phyloP scores from a whole-genome alignment of 2,329 filamentous ascomycete genomes.

The Podosphaera fusca region DNA sequence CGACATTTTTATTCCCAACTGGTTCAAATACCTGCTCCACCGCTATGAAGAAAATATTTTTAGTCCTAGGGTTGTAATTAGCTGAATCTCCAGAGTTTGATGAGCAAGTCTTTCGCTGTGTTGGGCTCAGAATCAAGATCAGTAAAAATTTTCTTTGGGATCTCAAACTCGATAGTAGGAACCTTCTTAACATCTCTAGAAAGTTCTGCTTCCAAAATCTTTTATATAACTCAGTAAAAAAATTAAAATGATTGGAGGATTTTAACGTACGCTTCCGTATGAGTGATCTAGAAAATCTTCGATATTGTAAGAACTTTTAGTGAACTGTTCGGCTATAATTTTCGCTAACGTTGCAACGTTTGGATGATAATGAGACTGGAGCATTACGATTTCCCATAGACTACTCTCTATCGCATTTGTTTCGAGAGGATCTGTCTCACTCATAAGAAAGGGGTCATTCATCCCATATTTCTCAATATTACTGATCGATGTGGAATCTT shows the following conservation, averaged over 20 bases:
- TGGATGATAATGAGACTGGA: conserved; percentile 87
- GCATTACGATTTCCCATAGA: conserved; percentile 80
- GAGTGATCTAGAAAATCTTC: conserved; percentile 95
- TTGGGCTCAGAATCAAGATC: conserved; percentile 24
- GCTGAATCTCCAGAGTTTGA: conserved; percentile 36
- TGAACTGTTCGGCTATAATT: conserved; percentile 91
- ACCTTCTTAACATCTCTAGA: conserved; percentile 63
- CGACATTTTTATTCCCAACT: too few relatives aligned
- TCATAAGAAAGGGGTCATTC: conserved; percentile 52
- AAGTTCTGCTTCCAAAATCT: conserved; percentile 70
- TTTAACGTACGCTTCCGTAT: conserved; percentile 46
- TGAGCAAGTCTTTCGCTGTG: conserved; percentile 30
- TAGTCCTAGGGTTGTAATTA: background rate
- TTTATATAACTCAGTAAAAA: conserved; percentile 15
- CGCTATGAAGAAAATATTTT: background rate
- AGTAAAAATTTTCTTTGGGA: conserved; percentile 30
- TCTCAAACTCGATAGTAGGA: conserved; percentile 81
- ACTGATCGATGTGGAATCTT: conserved; percentile 32
- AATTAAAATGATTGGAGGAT: background rate
- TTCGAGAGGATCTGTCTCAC: conserved; percentile 61
- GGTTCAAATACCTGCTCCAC: too few relatives aligned
- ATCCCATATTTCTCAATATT: conserved; percentile 35
- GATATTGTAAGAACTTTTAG: conserved; percentile 81
- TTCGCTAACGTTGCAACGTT: conserved; percentile 87
- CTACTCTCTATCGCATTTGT: conserved; percentile 78